phyloP scores from a whole-genome alignment of 164 flowering plant species.

The Houttuynia cordata region DNA sequence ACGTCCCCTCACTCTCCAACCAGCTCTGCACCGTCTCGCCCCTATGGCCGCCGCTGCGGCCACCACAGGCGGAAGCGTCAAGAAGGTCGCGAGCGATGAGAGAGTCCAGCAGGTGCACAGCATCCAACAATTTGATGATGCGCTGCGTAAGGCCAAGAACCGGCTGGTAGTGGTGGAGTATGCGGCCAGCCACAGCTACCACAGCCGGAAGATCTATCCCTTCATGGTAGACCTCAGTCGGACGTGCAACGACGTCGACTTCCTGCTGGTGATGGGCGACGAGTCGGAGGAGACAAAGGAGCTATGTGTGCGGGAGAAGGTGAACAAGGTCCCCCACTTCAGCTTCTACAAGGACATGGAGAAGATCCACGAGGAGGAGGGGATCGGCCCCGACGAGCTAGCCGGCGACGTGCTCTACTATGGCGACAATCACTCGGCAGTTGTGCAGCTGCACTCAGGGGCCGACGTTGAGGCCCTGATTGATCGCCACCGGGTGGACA shows the following conservation, averaged over 20 bases:
- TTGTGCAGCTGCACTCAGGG: conserved; percentile 58
- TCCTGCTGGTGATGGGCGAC: conserved; percentile 81
- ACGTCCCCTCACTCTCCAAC: conserved; percentile 3
- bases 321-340: conserved; percentile 74
- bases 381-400: conserved; percentile 67
- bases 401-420: conserved; percentile 84
- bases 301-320: conserved; percentile 65
- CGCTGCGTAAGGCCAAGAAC: conserved; percentile 46
- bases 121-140: conserved; percentile 59
- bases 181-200: conserved; percentile 46
- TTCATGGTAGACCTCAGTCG: conserved; percentile 84
- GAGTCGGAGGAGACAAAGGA: conserved; percentile 51
- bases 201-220: conserved; percentile 64
- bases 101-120: conserved; percentile 56
- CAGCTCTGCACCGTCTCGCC: conserved; percentile 1
- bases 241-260: conserved; percentile 74
- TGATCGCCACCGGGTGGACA: conserved; percentile 33
- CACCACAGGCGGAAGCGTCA: conserved; percentile 18
- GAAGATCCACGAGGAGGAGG: conserved; percentile 85
- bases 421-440: conserved; percentile 71
- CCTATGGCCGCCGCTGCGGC: conserved; percentile 17
- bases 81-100: conserved; percentile 27
- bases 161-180: conserved; percentile 81
- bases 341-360: conserved; percentile 79
- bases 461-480: conserved; percentile 72